phyloP scores from a whole-genome alignment of 169 alveolate genomes.

The Cryptosporidium ubiquitum region DNA sequence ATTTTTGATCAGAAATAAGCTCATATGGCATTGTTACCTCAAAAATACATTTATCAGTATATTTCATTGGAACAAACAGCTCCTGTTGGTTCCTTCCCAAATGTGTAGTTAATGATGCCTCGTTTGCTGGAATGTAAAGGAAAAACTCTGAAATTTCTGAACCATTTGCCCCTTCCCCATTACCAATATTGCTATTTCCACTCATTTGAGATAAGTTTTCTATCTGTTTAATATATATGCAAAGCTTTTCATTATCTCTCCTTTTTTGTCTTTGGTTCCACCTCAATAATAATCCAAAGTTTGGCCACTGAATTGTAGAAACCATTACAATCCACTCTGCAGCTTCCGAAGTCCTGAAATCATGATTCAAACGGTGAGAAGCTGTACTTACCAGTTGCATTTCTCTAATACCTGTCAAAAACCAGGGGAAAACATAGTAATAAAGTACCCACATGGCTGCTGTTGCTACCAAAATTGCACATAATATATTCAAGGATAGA shows the following conservation, averaged over 20 bases:
- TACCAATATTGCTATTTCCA: neutral
- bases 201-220: slow-evolving; percentile 69
- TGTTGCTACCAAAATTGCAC: slow-evolving; percentile 53
- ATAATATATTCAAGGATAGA: slow-evolving; percentile 19
- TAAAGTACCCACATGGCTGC: slow-evolving; percentile 62
- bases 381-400: slow-evolving; percentile 59
- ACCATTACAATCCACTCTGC: slow-evolving; percentile 78
- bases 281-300: slow-evolving; percentile 77
- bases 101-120: slow-evolving; percentile 64
- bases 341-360: slow-evolving; percentile 73
- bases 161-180: neutral
- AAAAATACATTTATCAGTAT: slow-evolving; percentile 74
- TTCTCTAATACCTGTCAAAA: slow-evolving; percentile 54
- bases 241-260: slow-evolving; percentile 59
- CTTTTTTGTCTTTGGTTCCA: slow-evolving; percentile 77
- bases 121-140: slow-evolving; percentile 53
- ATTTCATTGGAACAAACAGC: slow-evolving; percentile 76
- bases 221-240: slow-evolving; percentile 76
- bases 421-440: slow-evolving; percentile 66
- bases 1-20: slow-evolving; percentile 37
- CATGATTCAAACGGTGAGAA: slow-evolving; percentile 63
- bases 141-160: slow-evolving; percentile 7
- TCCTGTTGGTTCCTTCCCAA: slow-evolving; percentile 78
- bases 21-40: slow-evolving; percentile 63
- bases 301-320: slow-evolving; percentile 75